Percentiles rank a stretch among this genome's conserved stretches.
Conservation (phyloP, 306 rosid species). For the Myrica gale region DNA sequence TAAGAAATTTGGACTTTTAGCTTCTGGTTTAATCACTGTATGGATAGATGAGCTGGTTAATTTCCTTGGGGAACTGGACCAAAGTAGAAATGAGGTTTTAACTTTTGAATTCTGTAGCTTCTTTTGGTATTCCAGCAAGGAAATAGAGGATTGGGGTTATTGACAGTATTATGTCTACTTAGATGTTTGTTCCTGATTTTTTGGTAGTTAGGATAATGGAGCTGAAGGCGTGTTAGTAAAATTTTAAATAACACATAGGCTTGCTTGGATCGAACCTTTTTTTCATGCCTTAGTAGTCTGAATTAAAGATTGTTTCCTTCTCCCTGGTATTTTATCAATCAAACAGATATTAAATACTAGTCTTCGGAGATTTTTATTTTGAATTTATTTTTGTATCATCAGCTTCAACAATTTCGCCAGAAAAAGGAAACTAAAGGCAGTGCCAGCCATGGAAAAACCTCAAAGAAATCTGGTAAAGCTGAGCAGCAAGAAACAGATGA, state of each 20-base stretch:
- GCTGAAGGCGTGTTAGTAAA: background rate
- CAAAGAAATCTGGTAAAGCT: conserved; percentile 49
- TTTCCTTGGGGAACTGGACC: background rate
- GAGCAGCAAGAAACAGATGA: conserved; percentile 56
- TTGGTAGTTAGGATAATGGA: conserved; percentile 3
- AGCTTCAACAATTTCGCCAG: conserved; percentile 92
- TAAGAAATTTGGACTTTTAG: background rate
- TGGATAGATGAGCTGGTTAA: background rate
- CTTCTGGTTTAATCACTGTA: background rate
- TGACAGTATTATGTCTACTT: background rate
- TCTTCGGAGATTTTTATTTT: conserved; percentile 29
- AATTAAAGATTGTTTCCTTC: background rate
- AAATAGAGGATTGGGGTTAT: background rate
- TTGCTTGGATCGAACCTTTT: background rate
- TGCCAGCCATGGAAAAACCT: conserved; percentile 68
- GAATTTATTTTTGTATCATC: conserved; percentile 26
- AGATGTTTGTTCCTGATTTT: background rate
- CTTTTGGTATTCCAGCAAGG: background rate
- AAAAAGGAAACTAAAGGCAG: conserved; percentile 80
- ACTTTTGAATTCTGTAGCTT: background rate
- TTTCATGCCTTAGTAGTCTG: background rate
- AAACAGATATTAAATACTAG: conserved; percentile 9
- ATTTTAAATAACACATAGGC: background rate
- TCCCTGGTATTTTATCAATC: background rate
- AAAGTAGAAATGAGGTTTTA: background rate